Conservation (phyloP, 139 green algal species). For the Auxenochlorella protothecoides region DNA sequence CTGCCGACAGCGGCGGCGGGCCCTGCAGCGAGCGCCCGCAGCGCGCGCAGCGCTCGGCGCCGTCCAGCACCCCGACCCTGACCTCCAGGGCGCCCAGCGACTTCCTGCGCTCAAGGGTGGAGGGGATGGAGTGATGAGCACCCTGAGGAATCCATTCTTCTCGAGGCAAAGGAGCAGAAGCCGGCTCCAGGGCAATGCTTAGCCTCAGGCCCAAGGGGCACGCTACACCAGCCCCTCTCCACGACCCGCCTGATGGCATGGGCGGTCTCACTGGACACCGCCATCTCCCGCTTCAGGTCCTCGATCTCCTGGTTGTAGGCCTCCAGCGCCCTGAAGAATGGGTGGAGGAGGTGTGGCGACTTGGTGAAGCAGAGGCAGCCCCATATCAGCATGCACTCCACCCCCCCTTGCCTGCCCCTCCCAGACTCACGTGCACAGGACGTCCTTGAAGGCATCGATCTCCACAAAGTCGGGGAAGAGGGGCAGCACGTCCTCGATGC, state of each 20-base stretch:
- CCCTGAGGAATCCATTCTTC: too few relatives aligned
- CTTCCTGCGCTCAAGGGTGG: conserved; percentile 4
- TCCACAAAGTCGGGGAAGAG: conserved; percentile 94
- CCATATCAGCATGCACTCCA: too few relatives aligned
- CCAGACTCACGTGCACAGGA: conserved; percentile 47
- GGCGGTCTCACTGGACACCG: conserved; percentile 61
- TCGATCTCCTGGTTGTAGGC: conserved; percentile 71
- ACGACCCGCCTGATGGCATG: conserved; percentile 40
- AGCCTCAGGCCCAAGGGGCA: too few relatives aligned
- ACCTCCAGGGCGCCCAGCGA: conserved; percentile 37
- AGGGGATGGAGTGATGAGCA: too few relatives aligned
- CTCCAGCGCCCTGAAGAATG: conserved; percentile 47
- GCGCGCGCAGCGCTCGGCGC: conserved; percentile 36
- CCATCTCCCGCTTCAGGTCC: conserved; percentile 59
- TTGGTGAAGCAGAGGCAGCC: too few relatives aligned
- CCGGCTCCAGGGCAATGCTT: too few relatives aligned
- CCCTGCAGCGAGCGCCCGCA: conserved; percentile 41
- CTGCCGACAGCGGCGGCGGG: conserved; percentile 22
- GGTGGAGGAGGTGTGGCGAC: too few relatives aligned
- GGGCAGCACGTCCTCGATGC: conserved; percentile 93
- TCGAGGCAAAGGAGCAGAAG: too few relatives aligned
- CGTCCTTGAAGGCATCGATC: conserved; percentile 91
- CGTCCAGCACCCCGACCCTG: conserved; percentile 41
- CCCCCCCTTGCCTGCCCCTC: too few relatives aligned
- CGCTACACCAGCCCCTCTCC: too few relatives aligned